Evolutionary conservation across 495 filamentous ascomycete species (phyloP).

Genomic region (Astrothelium subdiscretum): DNA sequence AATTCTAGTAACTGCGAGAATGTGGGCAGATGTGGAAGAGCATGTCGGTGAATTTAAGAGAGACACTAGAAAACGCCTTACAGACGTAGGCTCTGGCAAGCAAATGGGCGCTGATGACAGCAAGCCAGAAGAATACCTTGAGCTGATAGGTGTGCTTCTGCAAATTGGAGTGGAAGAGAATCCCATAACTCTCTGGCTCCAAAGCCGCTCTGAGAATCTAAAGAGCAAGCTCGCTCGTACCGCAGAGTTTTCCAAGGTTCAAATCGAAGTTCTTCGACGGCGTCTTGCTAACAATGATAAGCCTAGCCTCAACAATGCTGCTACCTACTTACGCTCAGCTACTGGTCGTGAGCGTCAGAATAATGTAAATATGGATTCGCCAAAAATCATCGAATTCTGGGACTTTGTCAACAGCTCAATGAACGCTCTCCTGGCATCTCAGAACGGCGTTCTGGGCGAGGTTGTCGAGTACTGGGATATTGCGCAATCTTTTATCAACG

Average conservation of each 20-base stretch:
- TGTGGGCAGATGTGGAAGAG: slow-evolving; percentile 83
- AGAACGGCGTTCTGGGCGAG: slow-evolving; percentile 73
- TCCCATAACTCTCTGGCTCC: slow-evolving; percentile 89
- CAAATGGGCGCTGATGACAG: slow-evolving; percentile 31
- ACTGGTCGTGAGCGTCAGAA: slow-evolving; percentile 31
- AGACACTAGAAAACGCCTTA: slow-evolving; percentile 70
- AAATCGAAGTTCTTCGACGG: slow-evolving; percentile 82
- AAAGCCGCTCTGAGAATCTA: slow-evolving; percentile 76
- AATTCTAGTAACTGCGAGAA: slow-evolving; percentile 77
- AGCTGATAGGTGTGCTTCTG: slow-evolving; percentile 72
- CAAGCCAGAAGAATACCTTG: slow-evolving; percentile 72
- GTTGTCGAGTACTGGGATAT: slow-evolving; percentile 90
- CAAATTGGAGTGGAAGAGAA: slow-evolving; percentile 92
- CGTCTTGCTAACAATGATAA: slow-evolving; percentile 62
- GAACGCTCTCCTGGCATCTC: slow-evolving; percentile 53
- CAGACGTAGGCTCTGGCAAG: slow-evolving; percentile 26
- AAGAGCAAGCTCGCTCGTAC: slow-evolving; percentile 69
- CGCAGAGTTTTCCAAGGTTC: slow-evolving; percentile 71
- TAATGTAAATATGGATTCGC: slow-evolving; percentile 47
- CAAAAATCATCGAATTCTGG: slow-evolving; percentile 79
- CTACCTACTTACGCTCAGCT: slow-evolving; percentile 60
- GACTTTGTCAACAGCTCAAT: slow-evolving; percentile 66
- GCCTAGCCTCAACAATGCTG: slow-evolving; percentile 54
- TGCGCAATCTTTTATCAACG: slow-evolving; percentile 79
- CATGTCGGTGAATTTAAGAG: slow-evolving; percentile 79